phyloP scores from a whole-genome alignment of 768 basidiomycete genomes.

The Tricholoma matsutake region DNA sequence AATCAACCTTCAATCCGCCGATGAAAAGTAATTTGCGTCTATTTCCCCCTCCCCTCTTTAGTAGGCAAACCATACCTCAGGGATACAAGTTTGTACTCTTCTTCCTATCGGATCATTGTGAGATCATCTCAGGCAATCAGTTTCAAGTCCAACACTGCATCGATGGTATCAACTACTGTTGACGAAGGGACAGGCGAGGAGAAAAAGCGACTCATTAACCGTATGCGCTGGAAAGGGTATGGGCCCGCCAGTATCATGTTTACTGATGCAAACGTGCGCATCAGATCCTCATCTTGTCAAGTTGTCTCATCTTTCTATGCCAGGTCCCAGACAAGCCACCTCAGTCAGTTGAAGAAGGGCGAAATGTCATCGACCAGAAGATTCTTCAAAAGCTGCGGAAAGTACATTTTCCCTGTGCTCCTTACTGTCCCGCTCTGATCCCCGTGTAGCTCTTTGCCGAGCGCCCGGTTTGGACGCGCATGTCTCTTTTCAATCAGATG shows the following conservation, averaged over 20 bases:
- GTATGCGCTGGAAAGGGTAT: constrained; percentile 82
- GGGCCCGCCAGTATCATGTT: constrained; percentile 73
- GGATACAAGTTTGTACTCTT: constrained; percentile 63
- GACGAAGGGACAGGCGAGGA: constrained; percentile 81
- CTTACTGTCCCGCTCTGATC: not conserved
- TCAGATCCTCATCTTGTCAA: not conserved
- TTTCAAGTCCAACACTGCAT: constrained; percentile 76
- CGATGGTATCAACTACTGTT: constrained; percentile 61
- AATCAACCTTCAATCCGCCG: constrained; percentile 12
- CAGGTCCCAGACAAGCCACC: constrained; percentile 70
- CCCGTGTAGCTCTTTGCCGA: constrained; percentile 58
- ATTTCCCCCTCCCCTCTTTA: constrained; percentile 89
- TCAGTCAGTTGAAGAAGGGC: constrained; percentile 56
- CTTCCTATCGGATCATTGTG: not conserved
- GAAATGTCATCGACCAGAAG: constrained; percentile 48
- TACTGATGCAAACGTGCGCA: constrained; percentile 50
- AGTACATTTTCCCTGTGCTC: constrained; percentile 30
- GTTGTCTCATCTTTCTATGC: not conserved
- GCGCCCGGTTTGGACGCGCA: constrained; percentile 89
- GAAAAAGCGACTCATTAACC: constrained; percentile 79
- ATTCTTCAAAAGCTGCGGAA: constrained; percentile 54
- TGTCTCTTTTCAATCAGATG: constrained; percentile 82
- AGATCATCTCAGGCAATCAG: constrained; percentile 31
- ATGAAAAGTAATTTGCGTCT: constrained; percentile 62
- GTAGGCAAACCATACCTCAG: constrained; percentile 74